phyloP scores from a whole-genome alignment of 176 grass and related monocot species.

The Juncus effusus region DNA sequence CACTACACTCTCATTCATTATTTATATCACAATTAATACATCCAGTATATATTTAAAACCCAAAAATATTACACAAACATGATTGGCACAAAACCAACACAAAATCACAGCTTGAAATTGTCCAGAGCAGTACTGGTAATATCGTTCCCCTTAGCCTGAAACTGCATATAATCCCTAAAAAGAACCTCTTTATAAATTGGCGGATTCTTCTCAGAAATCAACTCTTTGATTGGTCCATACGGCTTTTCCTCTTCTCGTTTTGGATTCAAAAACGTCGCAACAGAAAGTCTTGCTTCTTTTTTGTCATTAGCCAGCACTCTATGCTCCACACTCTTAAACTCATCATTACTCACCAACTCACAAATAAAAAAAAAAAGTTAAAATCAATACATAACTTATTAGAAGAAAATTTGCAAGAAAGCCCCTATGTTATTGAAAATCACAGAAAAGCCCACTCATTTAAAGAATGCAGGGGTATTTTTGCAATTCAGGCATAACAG shows the following conservation, averaged over 20 bases:
- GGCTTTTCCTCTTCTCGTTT: slow-evolving; percentile 18
- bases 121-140: slow-evolving; percentile 18
- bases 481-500: not conserved
- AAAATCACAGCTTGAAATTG: slow-evolving; percentile 24
- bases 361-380: slow-evolving; percentile 15
- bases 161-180: slow-evolving; percentile 29
- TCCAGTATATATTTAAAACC: too few relatives aligned
- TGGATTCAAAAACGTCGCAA: slow-evolving; percentile 29
- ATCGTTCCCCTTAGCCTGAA: not conserved
- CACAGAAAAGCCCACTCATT: too few relatives aligned
- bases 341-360: slow-evolving; percentile 31
- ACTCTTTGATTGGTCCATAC: slow-evolving; percentile 32
- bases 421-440: too few relatives aligned
- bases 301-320: slow-evolving; percentile 20
- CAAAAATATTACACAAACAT: too few relatives aligned
- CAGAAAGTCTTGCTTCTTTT: slow-evolving; percentile 20
- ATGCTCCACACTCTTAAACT: slow-evolving; percentile 26
- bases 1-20: too few relatives aligned
- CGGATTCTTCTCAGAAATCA: slow-evolving; percentile 24
- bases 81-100: too few relatives aligned
- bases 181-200: slow-evolving; percentile 21
- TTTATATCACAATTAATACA: too few relatives aligned
- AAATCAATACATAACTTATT: not conserved
- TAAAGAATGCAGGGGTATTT: not conserved
- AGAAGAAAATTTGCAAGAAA: too few relatives aligned